phyloP scores from a whole-genome alignment of 1,284 basidiomycete genomes.

The Phellinidium pouzarii region DNA sequence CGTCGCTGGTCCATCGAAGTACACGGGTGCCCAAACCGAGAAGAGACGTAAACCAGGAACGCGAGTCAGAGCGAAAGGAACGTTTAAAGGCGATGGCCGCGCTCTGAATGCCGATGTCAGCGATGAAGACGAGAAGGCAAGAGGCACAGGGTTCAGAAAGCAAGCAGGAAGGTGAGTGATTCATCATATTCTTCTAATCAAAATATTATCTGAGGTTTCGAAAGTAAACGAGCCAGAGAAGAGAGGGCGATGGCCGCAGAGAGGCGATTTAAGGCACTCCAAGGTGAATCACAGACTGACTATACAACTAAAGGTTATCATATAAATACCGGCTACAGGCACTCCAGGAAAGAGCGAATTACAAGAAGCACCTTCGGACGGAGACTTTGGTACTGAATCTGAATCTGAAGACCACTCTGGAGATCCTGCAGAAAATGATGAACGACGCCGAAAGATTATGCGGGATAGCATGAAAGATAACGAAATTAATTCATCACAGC shows the following conservation, averaged over 20 bases:
- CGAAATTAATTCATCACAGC: slow-evolving; percentile 9
- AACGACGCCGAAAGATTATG: slow-evolving; percentile 15
- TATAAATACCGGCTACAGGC: slow-evolving; percentile 16
- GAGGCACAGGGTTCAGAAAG: slow-evolving; percentile 59
- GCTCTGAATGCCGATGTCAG: slow-evolving; percentile 40
- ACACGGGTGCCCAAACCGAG: slow-evolving; percentile 51
- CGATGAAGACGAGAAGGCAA: slow-evolving; percentile 35
- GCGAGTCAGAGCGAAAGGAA: slow-evolving; percentile 51
- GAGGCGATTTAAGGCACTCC: slow-evolving; percentile 43
- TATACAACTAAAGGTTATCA: slow-evolving; percentile 7
- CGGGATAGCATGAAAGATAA: slow-evolving; percentile 14
- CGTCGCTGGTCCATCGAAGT: slow-evolving; percentile 41
- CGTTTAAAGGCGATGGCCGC: slow-evolving; percentile 52
- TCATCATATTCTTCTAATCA: neutral
- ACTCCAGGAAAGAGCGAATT: slow-evolving; percentile 14
- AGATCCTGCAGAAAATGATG: slow-evolving; percentile 14
- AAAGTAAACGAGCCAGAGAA: slow-evolving; percentile 67
- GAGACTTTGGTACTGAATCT: slow-evolving; percentile 10
- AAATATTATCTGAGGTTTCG: neutral
- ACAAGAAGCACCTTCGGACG: slow-evolving; percentile 24
- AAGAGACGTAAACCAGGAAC: slow-evolving; percentile 65
- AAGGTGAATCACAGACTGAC: slow-evolving; percentile 25
- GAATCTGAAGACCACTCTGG: slow-evolving; percentile 6
- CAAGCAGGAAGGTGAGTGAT: slow-evolving; percentile 53
- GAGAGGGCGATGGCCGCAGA: slow-evolving; percentile 70